phyloP scores from a whole-genome alignment of 345 rosid genomes.

The rapeseed (Brassica napus) region Da-Ae NC_063448.1:8340001-8340500 shows the following conservation, averaged over 20 bases:
- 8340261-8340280: constrained; percentile 42
- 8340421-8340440: constrained; percentile 63
- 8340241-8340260: constrained; percentile 56
- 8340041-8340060: background rate
- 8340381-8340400: constrained; percentile 68
- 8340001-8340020: background rate
- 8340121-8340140: background rate
- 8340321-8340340: constrained; percentile 47
- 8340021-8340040: background rate
- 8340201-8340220: constrained; percentile 52
- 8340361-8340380: constrained; percentile 62
- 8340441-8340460: constrained; percentile 68
- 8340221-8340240: constrained; percentile 50
- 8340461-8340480: constrained; percentile 91
- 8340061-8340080: background rate
- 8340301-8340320: constrained; percentile 53
- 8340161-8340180: constrained; percentile 53
- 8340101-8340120: background rate
- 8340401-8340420: constrained; percentile 68
- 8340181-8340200: constrained; percentile 60
- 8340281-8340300: constrained; percentile 53
- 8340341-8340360: constrained; percentile 62
- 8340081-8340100: background rate
- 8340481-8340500: constrained; percentile 79
- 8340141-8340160: constrained; percentile 8